These are phyloP conservation scores for Geum urbanum DNA, from an alignment of 306 rosid genomes.

Conservation along the genomic window DNA sequence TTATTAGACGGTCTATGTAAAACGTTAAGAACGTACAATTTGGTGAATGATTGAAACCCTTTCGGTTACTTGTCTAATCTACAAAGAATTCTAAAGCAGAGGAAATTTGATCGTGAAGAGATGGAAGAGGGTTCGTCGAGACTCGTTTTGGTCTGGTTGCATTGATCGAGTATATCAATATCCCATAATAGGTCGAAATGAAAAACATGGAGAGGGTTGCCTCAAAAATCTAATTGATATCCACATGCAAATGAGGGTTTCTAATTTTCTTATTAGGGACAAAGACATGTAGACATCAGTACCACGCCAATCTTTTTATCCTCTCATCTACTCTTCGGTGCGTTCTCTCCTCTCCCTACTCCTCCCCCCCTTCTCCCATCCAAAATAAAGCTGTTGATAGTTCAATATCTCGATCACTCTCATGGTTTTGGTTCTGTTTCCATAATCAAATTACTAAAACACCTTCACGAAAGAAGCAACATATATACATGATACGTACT, in stretches of 20 bases:
- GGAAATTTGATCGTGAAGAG: no score
- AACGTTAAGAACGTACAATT: not conserved
- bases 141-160: not conserved
- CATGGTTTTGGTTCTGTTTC: not conserved
- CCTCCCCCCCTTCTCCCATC: slow-evolving; percentile 4
- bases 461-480: slow-evolving; percentile 12
- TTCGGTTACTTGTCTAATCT: slow-evolving; percentile 9
- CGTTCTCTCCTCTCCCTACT: slow-evolving; percentile 5
- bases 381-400: slow-evolving; percentile 8
- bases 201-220: slow-evolving; percentile 6
- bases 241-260: slow-evolving; percentile 13
- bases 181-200: not conserved
- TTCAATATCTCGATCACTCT: not conserved
- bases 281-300: slow-evolving; percentile 31
- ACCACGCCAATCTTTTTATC: slow-evolving; percentile 48
- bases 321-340: not conserved
- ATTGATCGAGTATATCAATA: not conserved
- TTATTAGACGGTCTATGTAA: not conserved
- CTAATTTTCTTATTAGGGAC: slow-evolving; percentile 20
- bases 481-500: not conserved
- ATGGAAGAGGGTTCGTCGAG: not conserved
- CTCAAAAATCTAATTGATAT: not conserved
- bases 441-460: not conserved
- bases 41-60: not conserved
- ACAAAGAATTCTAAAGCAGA: not conserved